These are phyloP conservation scores for Lepidium campestre DNA, from an alignment of 441 rosid genomes.

Conservation along the genomic window DNA sequence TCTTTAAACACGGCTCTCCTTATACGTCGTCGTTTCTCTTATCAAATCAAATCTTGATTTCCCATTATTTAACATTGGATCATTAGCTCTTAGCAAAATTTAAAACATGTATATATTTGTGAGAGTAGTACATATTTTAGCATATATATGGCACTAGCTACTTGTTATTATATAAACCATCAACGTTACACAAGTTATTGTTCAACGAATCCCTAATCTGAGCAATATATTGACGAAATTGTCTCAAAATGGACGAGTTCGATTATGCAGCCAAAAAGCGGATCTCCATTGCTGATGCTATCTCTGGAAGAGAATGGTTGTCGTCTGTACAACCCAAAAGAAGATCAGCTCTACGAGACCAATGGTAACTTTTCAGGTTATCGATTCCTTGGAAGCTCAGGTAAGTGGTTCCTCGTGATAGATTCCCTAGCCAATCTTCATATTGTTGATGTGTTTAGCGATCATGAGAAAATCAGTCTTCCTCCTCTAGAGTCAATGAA, in stretches of 20 bases:
- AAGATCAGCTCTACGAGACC: background rate
- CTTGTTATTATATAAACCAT: too few relatives aligned
- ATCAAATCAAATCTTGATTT: too few relatives aligned
- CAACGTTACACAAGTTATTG: too few relatives aligned
- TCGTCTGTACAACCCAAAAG: background rate
- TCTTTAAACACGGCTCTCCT: background rate
- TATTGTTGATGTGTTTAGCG: background rate
- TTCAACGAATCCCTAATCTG: too few relatives aligned
- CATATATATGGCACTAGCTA: too few relatives aligned
- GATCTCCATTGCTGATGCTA: background rate
- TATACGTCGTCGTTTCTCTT: too few relatives aligned
- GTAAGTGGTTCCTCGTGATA: background rate
- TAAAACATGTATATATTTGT: too few relatives aligned
- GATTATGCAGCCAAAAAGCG: background rate
- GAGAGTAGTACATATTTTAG: too few relatives aligned
- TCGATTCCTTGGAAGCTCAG: background rate
- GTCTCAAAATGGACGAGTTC: background rate
- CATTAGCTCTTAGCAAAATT: too few relatives aligned
- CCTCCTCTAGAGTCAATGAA: conserved; percentile 4
- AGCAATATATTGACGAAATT: too few relatives aligned
- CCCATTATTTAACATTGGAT: too few relatives aligned
- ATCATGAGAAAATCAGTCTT: background rate
- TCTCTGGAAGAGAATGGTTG: background rate
- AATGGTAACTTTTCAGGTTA: background rate
- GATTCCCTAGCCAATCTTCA: background rate